Evolutionary conservation across 164 flowering plant genomes (phyloP).

Genomic region (Annona squamosa): DNA sequence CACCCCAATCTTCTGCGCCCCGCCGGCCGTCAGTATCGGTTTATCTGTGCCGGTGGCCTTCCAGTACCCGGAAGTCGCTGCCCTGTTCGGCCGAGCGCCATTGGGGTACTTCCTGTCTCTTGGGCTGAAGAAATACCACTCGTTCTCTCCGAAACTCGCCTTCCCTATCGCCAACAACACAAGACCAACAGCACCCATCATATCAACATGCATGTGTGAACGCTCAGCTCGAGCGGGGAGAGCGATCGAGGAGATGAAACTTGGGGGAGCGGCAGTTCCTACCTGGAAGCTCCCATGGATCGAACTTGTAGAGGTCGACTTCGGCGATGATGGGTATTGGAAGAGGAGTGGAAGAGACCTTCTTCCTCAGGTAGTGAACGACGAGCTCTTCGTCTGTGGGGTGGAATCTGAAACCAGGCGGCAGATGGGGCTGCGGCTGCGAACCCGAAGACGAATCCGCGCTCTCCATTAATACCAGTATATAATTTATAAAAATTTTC

Average conservation of each 20-base stretch:
- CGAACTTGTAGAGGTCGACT: constrained; percentile 72
- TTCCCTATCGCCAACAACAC: constrained; percentile 32
- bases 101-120: constrained; percentile 89
- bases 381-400: constrained; percentile 85
- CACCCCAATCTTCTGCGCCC: constrained; percentile 74
- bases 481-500: neutral
- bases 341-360: constrained; percentile 51
- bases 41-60: constrained; percentile 97
- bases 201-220: neutral
- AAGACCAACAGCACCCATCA: neutral
- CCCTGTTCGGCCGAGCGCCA: constrained; percentile 83
- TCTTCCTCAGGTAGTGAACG: constrained; percentile 70
- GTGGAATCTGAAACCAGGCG: constrained; percentile 82
- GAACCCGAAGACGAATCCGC: constrained; percentile 49
- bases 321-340: constrained; percentile 77
- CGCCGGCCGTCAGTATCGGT: constrained; percentile 59
- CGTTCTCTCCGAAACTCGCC: constrained; percentile 82
- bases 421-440: constrained; percentile 57
- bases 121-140: constrained; percentile 93
- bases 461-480: constrained; percentile 36
- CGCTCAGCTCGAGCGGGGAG: neutral
- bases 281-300: constrained; percentile 93
- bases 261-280: neutral
- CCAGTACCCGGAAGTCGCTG: constrained; percentile 93
- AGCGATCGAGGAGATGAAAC: neutral